Evolutionary conservation across 1,284 basidiomycete genomes (phyloP).

Genomic region (Exobasidium cylindrosporum): DNA sequence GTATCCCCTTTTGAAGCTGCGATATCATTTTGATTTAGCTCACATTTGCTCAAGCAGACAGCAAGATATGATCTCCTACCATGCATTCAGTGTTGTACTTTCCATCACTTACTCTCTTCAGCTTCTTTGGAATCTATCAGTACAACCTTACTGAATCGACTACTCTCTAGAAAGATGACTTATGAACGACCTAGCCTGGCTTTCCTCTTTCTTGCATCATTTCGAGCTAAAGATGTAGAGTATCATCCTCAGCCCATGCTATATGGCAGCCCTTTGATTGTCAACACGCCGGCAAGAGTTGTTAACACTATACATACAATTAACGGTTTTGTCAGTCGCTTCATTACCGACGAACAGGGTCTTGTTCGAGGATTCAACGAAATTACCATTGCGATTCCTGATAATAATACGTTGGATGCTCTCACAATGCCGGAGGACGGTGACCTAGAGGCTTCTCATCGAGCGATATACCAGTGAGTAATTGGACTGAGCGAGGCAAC

Average conservation of each 20-base stretch:
- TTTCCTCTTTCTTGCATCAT: background rate
- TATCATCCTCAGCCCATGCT: background rate
- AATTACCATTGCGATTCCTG: background rate
- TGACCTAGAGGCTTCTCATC: background rate
- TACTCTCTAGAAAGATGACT: background rate
- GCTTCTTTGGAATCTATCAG: background rate
- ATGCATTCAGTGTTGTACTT: too few species aligned
- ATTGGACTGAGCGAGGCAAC: background rate
- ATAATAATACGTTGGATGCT: background rate
- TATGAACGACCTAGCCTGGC: background rate
- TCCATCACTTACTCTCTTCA: background rate
- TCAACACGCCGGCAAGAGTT: background rate
- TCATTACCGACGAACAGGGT: background rate
- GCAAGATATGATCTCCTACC: too few species aligned
- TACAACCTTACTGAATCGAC: background rate
- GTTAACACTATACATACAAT: background rate
- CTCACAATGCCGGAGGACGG: background rate
- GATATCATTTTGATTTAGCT: too few species aligned
- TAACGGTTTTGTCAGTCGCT: background rate
- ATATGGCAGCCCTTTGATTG: background rate
- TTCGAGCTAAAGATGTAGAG: background rate
- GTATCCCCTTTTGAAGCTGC: background rate
- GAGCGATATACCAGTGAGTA: constrained; percentile 1
- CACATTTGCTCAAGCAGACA: too few species aligned
- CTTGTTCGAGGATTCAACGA: background rate